Base-by-base conservation (phyloP, 2,329 filamentous ascomycete species). In the Beauveria brongniartii region DNA sequence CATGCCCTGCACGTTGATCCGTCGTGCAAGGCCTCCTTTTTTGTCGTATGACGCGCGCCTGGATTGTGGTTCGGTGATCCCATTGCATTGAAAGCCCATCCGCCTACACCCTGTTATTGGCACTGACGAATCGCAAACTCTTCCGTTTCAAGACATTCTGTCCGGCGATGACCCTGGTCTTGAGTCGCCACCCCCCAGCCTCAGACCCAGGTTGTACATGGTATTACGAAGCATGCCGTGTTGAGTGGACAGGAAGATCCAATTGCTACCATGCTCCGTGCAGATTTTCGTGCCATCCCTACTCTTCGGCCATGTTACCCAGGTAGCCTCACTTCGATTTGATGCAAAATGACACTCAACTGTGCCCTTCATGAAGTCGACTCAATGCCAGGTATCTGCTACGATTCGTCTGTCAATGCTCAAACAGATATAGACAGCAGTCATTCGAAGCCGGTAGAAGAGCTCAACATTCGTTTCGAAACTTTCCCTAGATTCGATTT, bases 131-230 rank as follows among this genome's bases (percentile, higher is more conserved):
- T 61, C 60, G 60, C 60, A 58, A 53, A 28, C 26, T 58, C 60
- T 61, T 14, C 60, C 60, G n/a, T 54, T 61, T 61, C 30, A 16
- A 58, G 60, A 41, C 60, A 61, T 48, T 12, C n/a, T 41, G 24
- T 24, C 28, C 54, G 47, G 48, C 48, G 20, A 48, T 43, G 18
- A 41, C 37, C 14, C 43, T 14, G 54, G 9, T 22, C 10, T 57
- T 53, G 60, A 58, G 60, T 44, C 10, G 47, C 60, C 16, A 26
- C 14, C 24, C 16, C 28, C n/a, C 22, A 22, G 46, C 37, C 46
- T 46, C 41, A 46, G 37, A 28, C 28, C 3, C 37, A 20, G 20
- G 18, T 14, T 20, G 26, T 9, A n/a, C 47, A 47, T 48, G 22
- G 30, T 54, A 30, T 30, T 9, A 28, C n/a, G 40, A 14, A 40